Conservation (phyloP, 192 early-diverging fungal species). For the Chytriomyces sp. region DNA sequence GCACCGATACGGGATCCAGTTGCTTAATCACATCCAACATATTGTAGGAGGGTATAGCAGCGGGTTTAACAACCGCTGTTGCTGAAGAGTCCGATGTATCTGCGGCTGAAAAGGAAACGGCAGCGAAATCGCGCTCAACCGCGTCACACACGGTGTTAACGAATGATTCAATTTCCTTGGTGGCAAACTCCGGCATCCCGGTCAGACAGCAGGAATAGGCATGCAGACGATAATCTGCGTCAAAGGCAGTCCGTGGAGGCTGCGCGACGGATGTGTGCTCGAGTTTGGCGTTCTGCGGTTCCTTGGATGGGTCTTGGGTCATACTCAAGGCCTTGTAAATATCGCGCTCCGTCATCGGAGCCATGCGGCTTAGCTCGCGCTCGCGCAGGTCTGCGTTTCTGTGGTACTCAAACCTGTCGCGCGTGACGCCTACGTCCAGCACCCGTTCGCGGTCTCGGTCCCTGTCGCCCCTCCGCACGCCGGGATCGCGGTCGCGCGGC, state of each 20-base stretch:
- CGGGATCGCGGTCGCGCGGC: neutral
- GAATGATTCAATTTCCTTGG: neutral
- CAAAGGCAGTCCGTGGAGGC: slow-evolving; percentile 14
- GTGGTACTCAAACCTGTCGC: neutral
- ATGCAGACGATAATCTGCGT: slow-evolving; percentile 25
- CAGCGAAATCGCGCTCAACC: neutral
- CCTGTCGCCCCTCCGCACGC: neutral
- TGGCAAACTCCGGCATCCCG: neutral
- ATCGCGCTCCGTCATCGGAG: neutral
- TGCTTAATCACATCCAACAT: neutral
- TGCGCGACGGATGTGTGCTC: neutral
- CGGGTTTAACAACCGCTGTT: too few relatives aligned
- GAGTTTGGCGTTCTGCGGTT: neutral
- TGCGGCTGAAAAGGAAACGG: neutral
- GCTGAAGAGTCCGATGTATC: neutral
- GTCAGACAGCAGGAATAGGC: slow-evolving; percentile 8
- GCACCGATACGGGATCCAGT: neutral
- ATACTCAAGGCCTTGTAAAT: slow-evolving; percentile 17
- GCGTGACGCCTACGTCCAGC: slow-evolving; percentile 12
- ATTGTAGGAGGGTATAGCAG: neutral
- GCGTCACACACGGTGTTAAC: neutral
- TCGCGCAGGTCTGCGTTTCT: neutral
- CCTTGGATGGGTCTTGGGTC: slow-evolving; percentile 25
- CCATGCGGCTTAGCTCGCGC: neutral
- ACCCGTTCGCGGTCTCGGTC: slow-evolving; percentile 22